Evolutionary conservation across 2,329 filamentous ascomycete species (phyloP).

Genomic region (Epichloe glyceriae): DNA sequence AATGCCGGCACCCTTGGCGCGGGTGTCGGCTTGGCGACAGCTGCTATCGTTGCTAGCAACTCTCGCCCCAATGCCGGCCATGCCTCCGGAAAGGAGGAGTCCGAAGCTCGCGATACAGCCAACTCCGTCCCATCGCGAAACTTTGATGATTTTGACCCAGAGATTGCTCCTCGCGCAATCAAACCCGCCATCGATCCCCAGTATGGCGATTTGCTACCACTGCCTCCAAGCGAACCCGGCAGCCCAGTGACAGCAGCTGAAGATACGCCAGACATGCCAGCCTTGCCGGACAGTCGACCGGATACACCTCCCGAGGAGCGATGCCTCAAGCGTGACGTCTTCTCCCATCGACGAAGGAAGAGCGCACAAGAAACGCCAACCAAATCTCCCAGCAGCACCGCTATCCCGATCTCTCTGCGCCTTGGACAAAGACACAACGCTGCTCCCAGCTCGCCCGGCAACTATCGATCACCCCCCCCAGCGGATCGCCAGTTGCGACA

Average conservation of each 20-base stretch:
- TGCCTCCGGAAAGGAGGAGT: constrained; percentile 27
- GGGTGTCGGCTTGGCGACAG: constrained; percentile 50
- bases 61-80: constrained; percentile 34
- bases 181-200: constrained; percentile 54
- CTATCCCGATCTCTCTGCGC: constrained; percentile 44
- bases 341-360: constrained; percentile 33
- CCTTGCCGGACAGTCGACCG: constrained; percentile 47
- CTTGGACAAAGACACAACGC: constrained; percentile 29
- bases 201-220: constrained; percentile 50
- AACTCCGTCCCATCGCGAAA: constrained; percentile 10
- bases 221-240: constrained; percentile 46
- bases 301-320: constrained; percentile 40
- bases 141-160: constrained; percentile 37
- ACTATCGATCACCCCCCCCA: constrained; percentile 27
- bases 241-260: constrained; percentile 28
- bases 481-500: constrained; percentile 18
- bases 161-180: constrained; percentile 43
- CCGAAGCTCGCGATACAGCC: constrained; percentile 14
- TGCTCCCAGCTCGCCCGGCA: constrained; percentile 28
- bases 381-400: constrained; percentile 43
- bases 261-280: constrained; percentile 38
- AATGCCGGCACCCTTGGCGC: constrained; percentile 57
- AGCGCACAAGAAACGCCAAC: constrained; percentile 33
- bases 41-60: constrained; percentile 25
- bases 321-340: constrained; percentile 24